Evolutionary conservation across 2,329 filamentous ascomycete genomes (phyloP), one percentile per base, ranked within the genome.

Genomic region (Erysiphe pulchra): DNA sequence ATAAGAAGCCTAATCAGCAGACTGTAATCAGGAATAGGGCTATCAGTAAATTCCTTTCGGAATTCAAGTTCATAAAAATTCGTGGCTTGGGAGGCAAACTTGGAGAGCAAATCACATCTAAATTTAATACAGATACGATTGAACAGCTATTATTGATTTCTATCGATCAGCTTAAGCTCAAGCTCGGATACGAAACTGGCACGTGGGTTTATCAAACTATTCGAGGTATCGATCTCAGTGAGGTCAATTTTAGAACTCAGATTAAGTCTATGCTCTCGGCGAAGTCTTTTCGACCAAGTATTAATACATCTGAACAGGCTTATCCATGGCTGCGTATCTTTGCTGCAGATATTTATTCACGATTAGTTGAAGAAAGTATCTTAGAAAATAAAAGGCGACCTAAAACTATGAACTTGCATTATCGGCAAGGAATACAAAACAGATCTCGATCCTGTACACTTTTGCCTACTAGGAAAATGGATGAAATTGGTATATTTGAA

Each of bases 261-360:
- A 93, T 94, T 64, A 94, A 95, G 60, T 90, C 81, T 14, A 95
- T 98, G 86, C 67, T 95, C 13, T 94, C 85, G 1, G 86, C 90
- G 17, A 98, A 98, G 59, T 92, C 85, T 0, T 98, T 98, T 56
- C 71, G 82, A 24, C 90, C 90, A 0, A 75, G 70, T 47, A 87
- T 95, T 57, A 80, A 75, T 52, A 78, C 69, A 2, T 64, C 73
- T 16, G 83, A 90, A 18, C 82, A 92, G 58, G 87, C 78, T 1
- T 65, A 72, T 20, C 77, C 76, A 49, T 98, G 90, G 90, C 66
- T 98, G 36, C 71, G 78, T 11, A 94, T 98, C 46, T 95, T 95
- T 59, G 76, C 73, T 4, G 82, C 84, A 1, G 90, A 98, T 58
- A 92, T 98, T 45, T 90, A 80, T 61, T 78, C 82, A 46, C 75